phyloP scores from a whole-genome alignment of 768 basidiomycete species.

The Mycena epipterygia region DNA sequence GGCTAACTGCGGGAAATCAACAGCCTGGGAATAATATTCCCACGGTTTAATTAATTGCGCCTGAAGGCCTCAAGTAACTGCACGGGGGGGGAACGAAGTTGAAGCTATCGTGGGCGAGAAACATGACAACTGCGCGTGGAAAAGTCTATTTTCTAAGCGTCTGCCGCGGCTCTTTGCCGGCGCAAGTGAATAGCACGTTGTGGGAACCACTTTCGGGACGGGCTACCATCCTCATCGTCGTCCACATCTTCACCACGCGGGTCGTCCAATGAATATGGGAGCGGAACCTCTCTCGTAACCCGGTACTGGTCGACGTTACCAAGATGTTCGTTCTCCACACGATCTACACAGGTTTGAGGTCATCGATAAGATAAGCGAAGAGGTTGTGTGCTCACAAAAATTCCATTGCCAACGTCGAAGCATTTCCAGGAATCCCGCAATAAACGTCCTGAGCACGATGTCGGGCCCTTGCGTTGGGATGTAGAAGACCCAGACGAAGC shows the following conservation, averaged over 20 bases:
- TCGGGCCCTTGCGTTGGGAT: conserved; percentile 66
- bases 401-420: conserved; percentile 92
- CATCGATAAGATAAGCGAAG: conserved; percentile 2
- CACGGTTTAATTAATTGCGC: conserved; percentile 12
- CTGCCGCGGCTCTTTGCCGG: conserved; percentile 9
- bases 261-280: conserved; percentile 31
- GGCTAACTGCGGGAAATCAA: background rate
- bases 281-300: conserved; percentile 77
- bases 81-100: background rate
- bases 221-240: conserved; percentile 12
- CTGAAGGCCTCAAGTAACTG: background rate
- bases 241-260: conserved; percentile 26
- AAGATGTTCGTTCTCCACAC: conserved; percentile 91
- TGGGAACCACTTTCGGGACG: conserved; percentile 16
- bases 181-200: conserved; percentile 32
- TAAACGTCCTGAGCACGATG: conserved; percentile 71
- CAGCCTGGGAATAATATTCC: background rate
- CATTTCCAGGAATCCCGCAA: conserved; percentile 80
- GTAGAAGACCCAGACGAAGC: conserved; percentile 90
- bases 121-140: background rate
- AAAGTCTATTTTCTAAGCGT: conserved; percentile 24
- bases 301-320: conserved; percentile 94
- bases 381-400: conserved; percentile 70
- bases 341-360: conserved; percentile 58
- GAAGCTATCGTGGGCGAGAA: background rate